phyloP scores from a whole-genome alignment of 2,329 filamentous ascomycete genomes.

The Fusarium secorum region DNA sequence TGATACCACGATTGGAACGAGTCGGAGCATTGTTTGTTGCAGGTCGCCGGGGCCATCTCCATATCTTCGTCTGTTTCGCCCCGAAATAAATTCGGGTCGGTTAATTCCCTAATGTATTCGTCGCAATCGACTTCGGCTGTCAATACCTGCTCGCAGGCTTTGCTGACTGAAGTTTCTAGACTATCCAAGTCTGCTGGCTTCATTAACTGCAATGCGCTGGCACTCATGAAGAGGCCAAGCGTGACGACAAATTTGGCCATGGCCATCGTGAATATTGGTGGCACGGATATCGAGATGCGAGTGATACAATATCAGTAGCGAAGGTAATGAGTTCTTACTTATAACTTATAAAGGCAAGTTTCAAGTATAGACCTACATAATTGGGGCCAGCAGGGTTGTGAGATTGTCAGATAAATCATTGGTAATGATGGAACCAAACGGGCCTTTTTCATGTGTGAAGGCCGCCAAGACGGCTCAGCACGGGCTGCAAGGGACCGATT shows the following conservation, averaged over 20 bases:
- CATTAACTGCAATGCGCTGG: background rate
- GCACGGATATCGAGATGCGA: fast-evolving
- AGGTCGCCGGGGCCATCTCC: background rate
- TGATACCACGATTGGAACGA: background rate
- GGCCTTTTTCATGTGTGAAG: background rate
- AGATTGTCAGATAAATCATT: background rate
- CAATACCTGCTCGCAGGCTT: background rate
- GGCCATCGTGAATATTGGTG: background rate
- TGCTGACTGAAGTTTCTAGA: too few relatives aligned
- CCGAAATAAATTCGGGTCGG: background rate
- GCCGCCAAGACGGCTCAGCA: background rate
- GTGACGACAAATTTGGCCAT: fast-evolving
- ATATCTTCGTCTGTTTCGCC: background rate
- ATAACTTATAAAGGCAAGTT: background rate
- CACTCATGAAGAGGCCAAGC: background rate
- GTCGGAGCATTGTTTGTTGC: background rate
- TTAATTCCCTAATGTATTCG: background rate
- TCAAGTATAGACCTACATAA: background rate
- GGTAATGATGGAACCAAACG: background rate
- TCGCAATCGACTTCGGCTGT: background rate
- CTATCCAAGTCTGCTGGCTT: background rate
- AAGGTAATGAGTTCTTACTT: background rate
- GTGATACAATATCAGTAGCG: background rate
- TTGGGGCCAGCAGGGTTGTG: background rate
- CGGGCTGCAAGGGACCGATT: background rate